These are phyloP conservation scores for Annulohypoxylon moriforme DNA, from an alignment of 495 filamentous ascomycete genomes.

Conservation along the genomic window DNA sequence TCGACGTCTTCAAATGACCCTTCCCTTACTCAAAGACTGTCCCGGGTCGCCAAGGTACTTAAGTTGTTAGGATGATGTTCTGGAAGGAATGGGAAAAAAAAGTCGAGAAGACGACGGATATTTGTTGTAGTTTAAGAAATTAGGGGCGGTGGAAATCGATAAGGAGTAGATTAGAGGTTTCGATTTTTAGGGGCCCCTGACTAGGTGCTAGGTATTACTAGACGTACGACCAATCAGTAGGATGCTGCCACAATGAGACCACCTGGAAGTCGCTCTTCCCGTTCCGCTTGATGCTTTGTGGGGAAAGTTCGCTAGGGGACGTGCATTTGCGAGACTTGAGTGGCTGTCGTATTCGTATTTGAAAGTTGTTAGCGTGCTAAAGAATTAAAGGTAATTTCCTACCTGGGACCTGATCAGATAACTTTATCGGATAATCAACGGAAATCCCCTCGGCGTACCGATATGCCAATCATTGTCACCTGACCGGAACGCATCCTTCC, in stretches of 20 bases:
- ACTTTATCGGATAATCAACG: conserved; percentile 36
- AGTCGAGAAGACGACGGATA: conserved; percentile 26
- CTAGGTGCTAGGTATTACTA: too few relatives aligned
- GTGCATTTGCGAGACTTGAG: conserved; percentile 1
- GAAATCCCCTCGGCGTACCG: neutral
- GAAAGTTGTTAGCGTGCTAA: conserved; percentile 16
- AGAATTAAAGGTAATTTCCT: conserved; percentile 1
- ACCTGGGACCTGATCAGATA: conserved; percentile 23
- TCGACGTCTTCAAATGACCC: conserved; percentile 16
- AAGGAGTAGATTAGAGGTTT: conserved; percentile 45
- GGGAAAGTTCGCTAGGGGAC: conserved; percentile 25
- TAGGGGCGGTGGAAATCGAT: conserved; percentile 41
- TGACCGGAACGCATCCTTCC: conserved; percentile 23
- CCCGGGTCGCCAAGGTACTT: neutral
- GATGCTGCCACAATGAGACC: conserved; percentile 50
- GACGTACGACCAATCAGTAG: conserved; percentile 46
- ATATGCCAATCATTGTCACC: conserved; percentile 16
- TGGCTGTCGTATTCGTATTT: conserved; percentile 45
- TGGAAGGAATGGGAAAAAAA: conserved; percentile 23
- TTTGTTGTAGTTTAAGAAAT: conserved; percentile 38
- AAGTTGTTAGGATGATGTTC: conserved; percentile 25
- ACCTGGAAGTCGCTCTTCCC: conserved; percentile 49
- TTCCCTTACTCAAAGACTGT: conserved; percentile 21
- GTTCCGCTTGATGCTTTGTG: conserved; percentile 26
- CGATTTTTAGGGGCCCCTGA: conserved; percentile 31